Base-by-base conservation (phyloP, 192 early-diverging fungal genomes). In the Cetraspora pellucida region DNA sequence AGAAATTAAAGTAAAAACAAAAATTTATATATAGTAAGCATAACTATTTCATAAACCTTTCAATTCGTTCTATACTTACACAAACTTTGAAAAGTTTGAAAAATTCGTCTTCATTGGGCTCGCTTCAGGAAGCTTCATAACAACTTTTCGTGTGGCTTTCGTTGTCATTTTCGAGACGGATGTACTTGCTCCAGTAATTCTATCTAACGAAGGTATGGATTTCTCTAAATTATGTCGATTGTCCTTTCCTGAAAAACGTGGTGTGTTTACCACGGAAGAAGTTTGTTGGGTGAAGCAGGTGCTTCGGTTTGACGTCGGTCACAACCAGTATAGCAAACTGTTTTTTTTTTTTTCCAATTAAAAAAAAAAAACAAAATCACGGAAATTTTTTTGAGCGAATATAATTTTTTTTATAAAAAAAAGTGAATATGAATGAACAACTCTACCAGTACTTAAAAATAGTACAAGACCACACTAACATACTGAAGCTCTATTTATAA, bases 21-120 rank as follows among this genome's bases (percentile, higher is more conserved):
- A 71, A 19, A 3, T 16, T 65, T 14, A 27, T n/a, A n/a, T n/a
- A n/a, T n/a, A n/a, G n/a, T n/a, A 37, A 37, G 37, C 37, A 37
- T 37, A 37, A 37, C 44, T 10, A 16, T 61, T 68, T 45, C 23
- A 58, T 19, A n/a, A 63, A 43, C 17, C 37, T 13, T 17, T 31
- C 14, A 11, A 23, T 45, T n/a, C 25, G 16, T 54, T 61, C 21
- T 31, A 7, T 10, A 80, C 88, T 82, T 86, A 90, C 90, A 92
- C 89, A 74, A 85, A 91, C 75, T 83, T 82, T 7, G 89, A 86
- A 79, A 92, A 91, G n/a, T 75, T 90, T 91, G 19, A 88, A 81
- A 92, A 92, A 37, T 90, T 88, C 1, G 89, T 84, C 23, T 84
- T 67, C 23, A 17, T 3, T 13, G 59, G 10, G 28, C 0, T 11